phyloP scores from a whole-genome alignment of 352 stramenopile species.

The Aphanomyces astaci region DNA sequence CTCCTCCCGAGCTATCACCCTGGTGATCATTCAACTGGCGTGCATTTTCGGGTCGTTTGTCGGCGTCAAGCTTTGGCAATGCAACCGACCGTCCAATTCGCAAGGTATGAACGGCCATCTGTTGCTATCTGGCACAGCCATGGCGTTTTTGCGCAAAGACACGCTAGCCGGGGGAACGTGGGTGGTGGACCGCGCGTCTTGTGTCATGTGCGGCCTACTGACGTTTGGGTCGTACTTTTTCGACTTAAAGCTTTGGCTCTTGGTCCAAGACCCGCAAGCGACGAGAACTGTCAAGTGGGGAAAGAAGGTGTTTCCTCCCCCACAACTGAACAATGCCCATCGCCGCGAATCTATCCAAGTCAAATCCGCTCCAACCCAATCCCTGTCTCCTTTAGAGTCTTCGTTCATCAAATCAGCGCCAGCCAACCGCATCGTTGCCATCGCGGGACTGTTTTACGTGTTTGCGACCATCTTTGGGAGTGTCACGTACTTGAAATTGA shows the following conservation, averaged over 20 bases:
- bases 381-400: too few relatives aligned
- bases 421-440: neutral
- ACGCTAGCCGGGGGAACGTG: neutral
- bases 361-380: too few relatives aligned
- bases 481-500: constrained; percentile 4
- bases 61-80: neutral
- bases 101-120: neutral
- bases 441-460: neutral
- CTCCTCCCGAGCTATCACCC: neutral
- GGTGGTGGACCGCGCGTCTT: neutral
- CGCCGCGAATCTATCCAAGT: neutral
- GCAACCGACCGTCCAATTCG: neutral
- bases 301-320: neutral
- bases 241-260: constrained; percentile 1
- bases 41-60: neutral
- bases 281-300: neutral
- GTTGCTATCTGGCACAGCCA: neutral
- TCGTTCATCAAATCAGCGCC: too few relatives aligned
- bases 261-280: neutral
- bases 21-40: neutral
- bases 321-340: neutral
- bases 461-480: constrained; percentile 8
- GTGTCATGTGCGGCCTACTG: neutral
- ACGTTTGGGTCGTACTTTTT: neutral
- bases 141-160: neutral